These are phyloP conservation scores for Plasmodium vivax DNA, from an alignment of 169 alveolate genomes.

Conservation along the genomic window DNA sequence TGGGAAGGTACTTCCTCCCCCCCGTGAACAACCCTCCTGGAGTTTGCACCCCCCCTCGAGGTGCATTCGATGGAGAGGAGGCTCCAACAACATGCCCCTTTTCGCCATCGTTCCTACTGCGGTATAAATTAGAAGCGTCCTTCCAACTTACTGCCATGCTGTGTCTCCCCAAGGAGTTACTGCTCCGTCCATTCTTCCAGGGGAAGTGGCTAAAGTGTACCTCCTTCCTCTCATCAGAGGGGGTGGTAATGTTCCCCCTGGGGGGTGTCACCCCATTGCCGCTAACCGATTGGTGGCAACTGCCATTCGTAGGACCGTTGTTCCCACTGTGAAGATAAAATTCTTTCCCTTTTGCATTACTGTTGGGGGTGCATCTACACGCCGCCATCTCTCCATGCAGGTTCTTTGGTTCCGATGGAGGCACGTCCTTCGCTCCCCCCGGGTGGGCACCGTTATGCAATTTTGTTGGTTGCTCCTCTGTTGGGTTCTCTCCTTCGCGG, in stretches of 20 bases:
- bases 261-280: neutral
- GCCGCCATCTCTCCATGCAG: neutral
- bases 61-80: neutral
- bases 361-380: neutral
- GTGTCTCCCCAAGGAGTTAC: neutral
- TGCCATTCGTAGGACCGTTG: neutral
- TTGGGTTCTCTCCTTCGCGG: neutral
- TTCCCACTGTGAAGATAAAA: neutral
- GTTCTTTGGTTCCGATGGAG: neutral
- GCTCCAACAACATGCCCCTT: neutral
- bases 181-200: neutral
- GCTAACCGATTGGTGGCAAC: neutral
- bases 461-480: neutral
- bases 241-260: neutral
- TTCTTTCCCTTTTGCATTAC: neutral
- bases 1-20: neutral
- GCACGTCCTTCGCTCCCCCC: neutral
- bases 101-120: neutral
- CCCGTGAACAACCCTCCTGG: neutral
- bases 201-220: neutral
- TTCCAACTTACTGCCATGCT: neutral
- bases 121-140: neutral
- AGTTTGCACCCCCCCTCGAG: neutral
- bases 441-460: neutral
- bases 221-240: neutral